Base-by-base conservation (phyloP, 371 early-diverging fungal species). In the Batkoa obscura region DNA sequence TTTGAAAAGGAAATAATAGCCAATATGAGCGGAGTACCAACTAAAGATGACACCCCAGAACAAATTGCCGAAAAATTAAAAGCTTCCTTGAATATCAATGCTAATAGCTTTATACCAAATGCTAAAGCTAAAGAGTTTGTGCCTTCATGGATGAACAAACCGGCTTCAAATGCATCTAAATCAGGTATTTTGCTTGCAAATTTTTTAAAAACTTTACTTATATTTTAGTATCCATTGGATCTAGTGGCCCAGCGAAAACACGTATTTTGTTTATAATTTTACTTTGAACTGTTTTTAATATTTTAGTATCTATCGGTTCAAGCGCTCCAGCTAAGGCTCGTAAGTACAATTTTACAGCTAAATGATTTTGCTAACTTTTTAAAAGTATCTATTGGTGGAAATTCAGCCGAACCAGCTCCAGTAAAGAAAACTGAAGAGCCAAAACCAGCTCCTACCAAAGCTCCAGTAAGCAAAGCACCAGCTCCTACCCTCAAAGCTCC, bases 31-130 rank as follows among this genome's bases (percentile, higher is more conserved):
- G 53, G 53, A 6, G 38, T 39, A 39, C 53, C 42, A 6, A 53
- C 38, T 38, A 53, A 53, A 53, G 53, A 55, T 35, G 56, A 55
- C 31, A 43, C 56, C 4, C 43, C 56, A 35, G 56, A 43, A 17
- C 56, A 55, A 33, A 46, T 55, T 36, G 56, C 43, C 15, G 56
- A 5, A 4, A 55, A 55, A 35, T 34, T 55, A 6, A 74, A 63
- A 60, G 62, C 72, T 46, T 64, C 52, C 43, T 67, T 78, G 31
- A 78, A 79, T 60, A 58, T 68, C 43, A 70, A 64, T 57, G 79
- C 79, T 12, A 69, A 70, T 43, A 52, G 64, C 2, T 79, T 79
- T 56, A 67, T 68, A 17, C 79, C 79, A 45, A 68, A 70, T 48
- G 61, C 59, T 1, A 57, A 57, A 1, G 72, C 72, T 13, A 64